Base-by-base conservation (phyloP, 2,329 filamentous ascomycete species). In the Pseudogymnoascus destructans region DNA sequence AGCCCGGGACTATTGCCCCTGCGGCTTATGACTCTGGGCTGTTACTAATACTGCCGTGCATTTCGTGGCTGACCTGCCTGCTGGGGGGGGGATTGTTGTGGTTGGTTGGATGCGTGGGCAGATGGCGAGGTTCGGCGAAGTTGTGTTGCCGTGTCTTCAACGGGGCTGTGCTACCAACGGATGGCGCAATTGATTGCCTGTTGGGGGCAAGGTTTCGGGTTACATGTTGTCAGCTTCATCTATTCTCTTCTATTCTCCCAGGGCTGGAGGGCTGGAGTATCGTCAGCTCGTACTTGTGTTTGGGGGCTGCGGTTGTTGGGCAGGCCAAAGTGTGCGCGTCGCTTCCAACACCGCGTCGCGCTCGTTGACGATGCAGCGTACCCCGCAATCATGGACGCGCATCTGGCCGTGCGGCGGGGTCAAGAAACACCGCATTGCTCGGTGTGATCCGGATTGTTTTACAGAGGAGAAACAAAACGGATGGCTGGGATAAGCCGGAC, bases 211-310 rank as follows among this genome's bases (percentile, higher is more conserved):
- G 5, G 13, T 30, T 52, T 52, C 23, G 42, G 15, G 25, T 52
- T 52, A 52, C 46, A 52, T 7, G 25, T 32, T 52, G 46, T 52
- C 25, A 52, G 25, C 46, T 52, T 52, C 42, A 30, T 19, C n/a
- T 52, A 52, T 52, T 52, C n/a, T n/a, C n/a, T n/a, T n/a, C n/a
- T n/a, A n/a, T n/a, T 19, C 46, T 13, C 46, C 46, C 25, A 52
- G 46, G 25, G 46, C 46, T 52, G 46, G 46, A 52, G 13, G 38
- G 38, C 38, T 42, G 38, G 38, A 42, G 5, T 30, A 19, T 30
- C 25, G 46, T 52, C 46, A 52, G 46, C 46, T 52, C 46, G 46
- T 30, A 52, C 46, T 27, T 52, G 25, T 8, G 13, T 5, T 13
- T 30, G 23, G 42, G 25, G 23, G 25, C 4, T 52, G 46, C 9